Evolutionary conservation across 2,329 filamentous ascomycete species (phyloP), one percentile per base, ranked within the genome.

Genomic region (Fusarium sp.): DNA sequence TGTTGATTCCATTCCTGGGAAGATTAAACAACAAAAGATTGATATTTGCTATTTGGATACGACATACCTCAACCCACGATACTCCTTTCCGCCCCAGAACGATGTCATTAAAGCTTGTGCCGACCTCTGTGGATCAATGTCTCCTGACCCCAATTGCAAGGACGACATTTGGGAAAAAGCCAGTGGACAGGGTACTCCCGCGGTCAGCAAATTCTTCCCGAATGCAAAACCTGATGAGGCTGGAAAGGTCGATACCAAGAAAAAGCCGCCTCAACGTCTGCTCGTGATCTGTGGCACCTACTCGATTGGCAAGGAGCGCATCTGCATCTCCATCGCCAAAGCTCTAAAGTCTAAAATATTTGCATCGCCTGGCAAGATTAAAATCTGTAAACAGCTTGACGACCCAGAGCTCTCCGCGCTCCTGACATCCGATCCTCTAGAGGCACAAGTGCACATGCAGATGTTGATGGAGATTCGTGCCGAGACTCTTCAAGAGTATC

Each of bases 401-500:
- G 95, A 98, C 77, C 86, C 91, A 0, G 94, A 97, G 76, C 86
- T 99, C 7, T 84, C 90, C 27, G 86, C 87, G 0, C 87, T 94
- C 6, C 87, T 99, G 75, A 99, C 96, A 0, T 85, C 86, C 10
- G 84, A 98, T 77, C 94, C 96, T 0, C 83, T 87, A 24, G 92
- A 93, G 74, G 96, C 96, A 0, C 95, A 98, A 80, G 94, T 99
- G 0, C 96, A 99, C 81, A 98, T 99, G 94, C 97, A 97, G 74
- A 94, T 92, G 75, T 85, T 99, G 12, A 96, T 96, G 85, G 95
- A 98, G 79, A 94, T 99, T 71, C 91, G 94, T 27, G 90, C 94
- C 34, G 94, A 98, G 72, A 97, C 95, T 0, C 85, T 99, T 2
- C 90, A 93, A 70, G 94, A 97, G 65, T 99, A 99, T 75, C 87